Conservation (phyloP, 306 rosid species). For the Clitoria ternatea region DNA sequence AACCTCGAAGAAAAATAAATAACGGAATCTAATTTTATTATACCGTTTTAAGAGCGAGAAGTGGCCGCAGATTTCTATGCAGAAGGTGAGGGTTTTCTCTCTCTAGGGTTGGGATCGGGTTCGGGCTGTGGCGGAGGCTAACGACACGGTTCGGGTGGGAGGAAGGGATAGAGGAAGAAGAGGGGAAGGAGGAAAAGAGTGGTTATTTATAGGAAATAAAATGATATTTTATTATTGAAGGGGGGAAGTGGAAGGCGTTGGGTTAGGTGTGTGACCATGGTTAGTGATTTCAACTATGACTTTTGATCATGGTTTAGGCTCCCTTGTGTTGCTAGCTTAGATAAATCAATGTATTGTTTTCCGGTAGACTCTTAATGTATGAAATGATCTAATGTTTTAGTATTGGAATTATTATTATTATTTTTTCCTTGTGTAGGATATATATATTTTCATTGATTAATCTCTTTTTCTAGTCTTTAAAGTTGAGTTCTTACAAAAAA, state of each 20-base stretch:
- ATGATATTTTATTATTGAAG: neutral
- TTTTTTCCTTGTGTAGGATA: too few relatives aligned
- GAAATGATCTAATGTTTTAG: too few relatives aligned
- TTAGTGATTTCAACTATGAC: neutral
- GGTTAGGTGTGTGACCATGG: slow-evolving; percentile 19
- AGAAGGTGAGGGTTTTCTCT: neutral
- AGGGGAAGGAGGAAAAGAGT: neutral
- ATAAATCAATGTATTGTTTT: too few relatives aligned
- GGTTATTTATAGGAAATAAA: slow-evolving; percentile 7
- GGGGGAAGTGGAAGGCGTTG: neutral
- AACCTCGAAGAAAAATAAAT: neutral
- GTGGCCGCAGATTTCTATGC: neutral
- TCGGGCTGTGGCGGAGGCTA: neutral
- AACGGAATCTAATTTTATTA: neutral
- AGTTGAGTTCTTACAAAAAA: too few relatives aligned
- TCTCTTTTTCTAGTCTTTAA: too few relatives aligned
- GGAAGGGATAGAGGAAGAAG: neutral
- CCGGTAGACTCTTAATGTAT: too few relatives aligned
- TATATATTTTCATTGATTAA: too few relatives aligned
- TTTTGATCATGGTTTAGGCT: neutral
- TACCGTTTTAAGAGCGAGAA: slow-evolving; percentile 7
- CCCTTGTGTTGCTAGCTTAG: neutral
- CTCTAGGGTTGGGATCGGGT: neutral
- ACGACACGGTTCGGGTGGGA: neutral
- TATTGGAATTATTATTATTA: too few relatives aligned